These are phyloP conservation scores for Cucurbitaria berberidis DNA, from an alignment of 2,329 filamentous ascomycete species.

Conservation along the genomic window DNA sequence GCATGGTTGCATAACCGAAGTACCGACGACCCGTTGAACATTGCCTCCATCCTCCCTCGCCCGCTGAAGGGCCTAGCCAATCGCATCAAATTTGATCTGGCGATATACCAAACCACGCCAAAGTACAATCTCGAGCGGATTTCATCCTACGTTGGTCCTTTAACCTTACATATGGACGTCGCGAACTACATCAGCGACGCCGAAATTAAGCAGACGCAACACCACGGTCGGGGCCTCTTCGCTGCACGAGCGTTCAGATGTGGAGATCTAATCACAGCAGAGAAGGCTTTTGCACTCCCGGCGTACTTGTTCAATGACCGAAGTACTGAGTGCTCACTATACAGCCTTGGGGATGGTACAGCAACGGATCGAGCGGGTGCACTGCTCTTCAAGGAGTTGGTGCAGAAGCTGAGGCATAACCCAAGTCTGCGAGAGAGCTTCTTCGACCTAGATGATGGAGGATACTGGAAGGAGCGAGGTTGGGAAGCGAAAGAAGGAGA, in stretches of 20 bases:
- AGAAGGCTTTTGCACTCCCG: conserved; percentile 58
- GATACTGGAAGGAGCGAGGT: conserved; percentile 30
- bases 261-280: conserved; percentile 61
- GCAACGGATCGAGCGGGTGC: conserved; percentile 45
- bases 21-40: conserved; percentile 18
- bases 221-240: conserved; percentile 59
- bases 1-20: conserved; percentile 23
- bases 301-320: conserved; percentile 47
- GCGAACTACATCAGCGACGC: conserved; percentile 28
- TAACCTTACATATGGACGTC: conserved; percentile 31
- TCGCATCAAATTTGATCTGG: conserved; percentile 32
- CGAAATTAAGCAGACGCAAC: conserved; percentile 47
- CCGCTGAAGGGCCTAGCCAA: conserved; percentile 25
- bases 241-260: conserved; percentile 55
- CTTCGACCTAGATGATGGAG: conserved; percentile 48
- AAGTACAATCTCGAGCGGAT: conserved; percentile 26
- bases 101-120: conserved; percentile 17
- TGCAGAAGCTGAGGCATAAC: conserved; percentile 57
- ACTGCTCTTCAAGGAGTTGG: conserved; percentile 50
- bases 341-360: conserved; percentile 33
- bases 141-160: conserved; percentile 28
- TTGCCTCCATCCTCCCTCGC: conserved; percentile 18
- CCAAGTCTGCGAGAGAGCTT: conserved; percentile 39
- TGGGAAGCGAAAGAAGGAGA: conserved; percentile 42
- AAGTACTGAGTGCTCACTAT: conserved; percentile 26